Base-by-base conservation (phyloP, 2,329 filamentous ascomycete species). In the Hymenoscyphus occultus region DNA sequence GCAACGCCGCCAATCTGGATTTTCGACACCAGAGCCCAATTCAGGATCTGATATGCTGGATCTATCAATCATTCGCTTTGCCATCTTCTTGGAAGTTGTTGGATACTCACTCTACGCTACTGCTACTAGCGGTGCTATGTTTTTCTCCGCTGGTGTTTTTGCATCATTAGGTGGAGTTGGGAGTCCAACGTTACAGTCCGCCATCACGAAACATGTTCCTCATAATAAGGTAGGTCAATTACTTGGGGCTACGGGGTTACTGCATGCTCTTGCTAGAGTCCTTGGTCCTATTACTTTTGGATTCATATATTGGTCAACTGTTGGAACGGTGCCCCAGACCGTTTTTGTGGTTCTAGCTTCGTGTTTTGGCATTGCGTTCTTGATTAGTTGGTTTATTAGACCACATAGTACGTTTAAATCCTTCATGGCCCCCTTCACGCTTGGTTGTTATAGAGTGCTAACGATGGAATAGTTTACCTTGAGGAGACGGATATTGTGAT, bases 171-270 rank as follows among this genome's bases (percentile, higher is more conserved):
- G 94, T 31, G 93, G 93, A 1, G 88, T 98, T 57, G 93, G 90
- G 0, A 90, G 89, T 42, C 93, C 95, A 1, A 95, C 91, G 0
- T 82, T 96, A 60, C 92, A 96, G 74, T 89, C 91, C 1, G 85
- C 90, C 0, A 80, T 97, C 60, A 97, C 93, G 22, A 98, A 97
- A 75, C 95, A 98, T 76, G 89, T 98, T 0, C 92, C 93, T 0
- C 82, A 87, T 0, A 90, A 95, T 68, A 85, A 86, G 58, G 89
- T 95, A 0, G 95, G 95, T 0, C 88, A 95, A 75, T 80, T 98
- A n/a, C 83, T 99, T 0, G 95, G 95, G 28, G 93, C 93, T 1
- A 90, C 89, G 16, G 95, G 94, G 0, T 81, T 98, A 67, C 78
- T 98, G 65, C 94, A 98, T 77, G 90, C 92, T 0, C 78, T 97